Evolutionary conservation across 164 flowering plant species (phyloP).

Genomic region (Chimonanthus salicifolius): DNA sequence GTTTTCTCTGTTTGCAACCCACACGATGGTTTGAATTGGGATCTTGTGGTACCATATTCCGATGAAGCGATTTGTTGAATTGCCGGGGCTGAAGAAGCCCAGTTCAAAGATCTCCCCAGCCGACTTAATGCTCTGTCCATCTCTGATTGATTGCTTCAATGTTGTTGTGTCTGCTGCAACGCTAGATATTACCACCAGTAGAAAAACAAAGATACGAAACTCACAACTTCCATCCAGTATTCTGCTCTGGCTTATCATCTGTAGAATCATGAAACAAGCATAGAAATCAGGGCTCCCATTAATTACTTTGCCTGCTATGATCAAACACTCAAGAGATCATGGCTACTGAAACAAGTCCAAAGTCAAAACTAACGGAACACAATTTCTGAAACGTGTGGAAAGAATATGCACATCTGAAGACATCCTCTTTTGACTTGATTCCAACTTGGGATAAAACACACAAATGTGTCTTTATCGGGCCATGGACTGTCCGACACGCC

Average conservation of each 20-base stretch:
- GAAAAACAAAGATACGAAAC: neutral
- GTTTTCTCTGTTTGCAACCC: constrained; percentile 8
- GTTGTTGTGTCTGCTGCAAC: neutral
- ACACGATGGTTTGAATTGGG: neutral
- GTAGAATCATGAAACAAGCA: no score
- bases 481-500: no score
- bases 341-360: no score
- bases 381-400: no score
- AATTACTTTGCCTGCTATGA: no score
- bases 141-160: neutral
- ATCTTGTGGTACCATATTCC: constrained; percentile 10
- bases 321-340: no score
- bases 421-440: no score
- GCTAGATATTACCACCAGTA: neutral
- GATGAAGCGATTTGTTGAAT: constrained; percentile 1
- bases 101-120: constrained; percentile 1
- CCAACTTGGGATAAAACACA: no score
- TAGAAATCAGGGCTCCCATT: no score
- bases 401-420: no score
- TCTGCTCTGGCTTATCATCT: neutral
- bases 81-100: constrained; percentile 12
- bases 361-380: no score
- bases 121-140: neutral
- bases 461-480: no score
- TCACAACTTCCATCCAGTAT: neutral